phyloP scores from a whole-genome alignment of 805 yeast genomes.

The Candida nanaspora region DNA sequence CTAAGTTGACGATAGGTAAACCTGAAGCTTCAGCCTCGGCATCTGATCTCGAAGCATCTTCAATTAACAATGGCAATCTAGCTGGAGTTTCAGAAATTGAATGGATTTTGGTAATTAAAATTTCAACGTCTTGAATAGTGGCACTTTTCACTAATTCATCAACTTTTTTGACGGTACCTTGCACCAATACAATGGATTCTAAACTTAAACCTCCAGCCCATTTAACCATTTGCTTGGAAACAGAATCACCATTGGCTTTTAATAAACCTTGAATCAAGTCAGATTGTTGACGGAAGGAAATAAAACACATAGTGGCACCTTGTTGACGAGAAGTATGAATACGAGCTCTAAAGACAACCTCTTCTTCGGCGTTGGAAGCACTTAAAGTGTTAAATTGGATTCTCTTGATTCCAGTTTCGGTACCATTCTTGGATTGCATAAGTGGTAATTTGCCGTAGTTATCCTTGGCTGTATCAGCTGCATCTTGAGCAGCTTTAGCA shows the following conservation, averaged over 20 bases:
- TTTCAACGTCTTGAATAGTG: constrained; percentile 85
- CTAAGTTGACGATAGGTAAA: constrained; percentile 90
- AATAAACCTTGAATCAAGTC: constrained; percentile 78
- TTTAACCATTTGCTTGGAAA: constrained; percentile 94
- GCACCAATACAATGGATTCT: constrained; percentile 88
- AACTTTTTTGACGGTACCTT: constrained; percentile 77
- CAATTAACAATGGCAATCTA: constrained; percentile 88
- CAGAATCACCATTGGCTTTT: constrained; percentile 59
- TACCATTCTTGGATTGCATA: constrained; percentile 51
- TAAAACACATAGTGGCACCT: constrained; percentile 89
- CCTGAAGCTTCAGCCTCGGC: constrained; percentile 89
- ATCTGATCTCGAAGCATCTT: constrained; percentile 94
- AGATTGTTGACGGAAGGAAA: constrained; percentile 87
- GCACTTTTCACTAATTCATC: constrained; percentile 85
- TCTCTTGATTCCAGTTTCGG: constrained; percentile 63
- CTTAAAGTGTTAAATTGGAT: constrained; percentile 48
- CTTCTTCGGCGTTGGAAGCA: constrained; percentile 62
- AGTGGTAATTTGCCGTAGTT: constrained; percentile 88
- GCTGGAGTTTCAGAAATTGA: constrained; percentile 85
- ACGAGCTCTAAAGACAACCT: constrained; percentile 87
- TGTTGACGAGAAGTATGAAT: constrained; percentile 90
- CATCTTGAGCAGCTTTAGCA: constrained; percentile 57
- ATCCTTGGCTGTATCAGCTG: constrained; percentile 79
- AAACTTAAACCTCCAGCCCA: constrained; percentile 84
- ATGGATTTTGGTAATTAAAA: constrained; percentile 65